Evolutionary conservation across 2,329 filamentous ascomycete genomes (phyloP).

Genomic region (Cladosporium sp.): DNA sequence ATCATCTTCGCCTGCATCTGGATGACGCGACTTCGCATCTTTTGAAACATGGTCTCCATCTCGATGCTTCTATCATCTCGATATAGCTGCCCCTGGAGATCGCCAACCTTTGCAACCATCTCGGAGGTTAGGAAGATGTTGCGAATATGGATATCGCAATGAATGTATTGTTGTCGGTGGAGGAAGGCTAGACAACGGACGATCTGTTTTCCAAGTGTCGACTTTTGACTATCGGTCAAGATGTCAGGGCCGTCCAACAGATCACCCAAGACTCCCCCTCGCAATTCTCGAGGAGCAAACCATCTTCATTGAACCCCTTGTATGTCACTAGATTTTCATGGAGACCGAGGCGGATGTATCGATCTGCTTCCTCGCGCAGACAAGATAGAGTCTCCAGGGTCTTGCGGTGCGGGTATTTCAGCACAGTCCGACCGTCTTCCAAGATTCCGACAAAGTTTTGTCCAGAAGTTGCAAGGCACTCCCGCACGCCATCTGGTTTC

Average conservation of each 20-base stretch:
- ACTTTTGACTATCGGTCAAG: conserved; percentile 2
- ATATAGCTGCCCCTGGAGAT: conserved; percentile 13
- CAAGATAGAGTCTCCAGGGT: not conserved
- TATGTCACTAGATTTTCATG: conserved; percentile 9
- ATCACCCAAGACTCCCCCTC: conserved; percentile 3
- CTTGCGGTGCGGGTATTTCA: conserved; percentile 11
- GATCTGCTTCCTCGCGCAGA: conserved; percentile 9
- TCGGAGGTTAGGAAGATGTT: conserved; percentile 13
- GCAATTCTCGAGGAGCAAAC: conserved; percentile 13
- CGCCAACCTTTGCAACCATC: conserved; percentile 13
- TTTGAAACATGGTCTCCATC: conserved; percentile 9
- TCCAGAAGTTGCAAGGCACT: conserved; percentile 8
- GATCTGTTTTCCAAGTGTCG: conserved; percentile 3
- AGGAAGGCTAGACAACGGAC: conserved; percentile 9
- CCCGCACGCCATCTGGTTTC: conserved; percentile 6
- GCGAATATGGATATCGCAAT: conserved; percentile 13
- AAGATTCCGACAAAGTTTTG: conserved; percentile 8
- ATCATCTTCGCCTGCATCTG: conserved; percentile 11
- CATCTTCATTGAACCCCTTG: conserved; percentile 2
- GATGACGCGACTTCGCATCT: conserved; percentile 14
- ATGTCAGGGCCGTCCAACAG: not conserved
- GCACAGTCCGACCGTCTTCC: conserved; percentile 11
- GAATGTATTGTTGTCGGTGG: conserved; percentile 9
- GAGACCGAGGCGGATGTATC: conserved; percentile 4
- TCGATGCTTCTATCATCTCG: conserved; percentile 11